phyloP scores from a whole-genome alignment of 78 protist genomes.

The Dictyostelium brefeldianum region DNA sequence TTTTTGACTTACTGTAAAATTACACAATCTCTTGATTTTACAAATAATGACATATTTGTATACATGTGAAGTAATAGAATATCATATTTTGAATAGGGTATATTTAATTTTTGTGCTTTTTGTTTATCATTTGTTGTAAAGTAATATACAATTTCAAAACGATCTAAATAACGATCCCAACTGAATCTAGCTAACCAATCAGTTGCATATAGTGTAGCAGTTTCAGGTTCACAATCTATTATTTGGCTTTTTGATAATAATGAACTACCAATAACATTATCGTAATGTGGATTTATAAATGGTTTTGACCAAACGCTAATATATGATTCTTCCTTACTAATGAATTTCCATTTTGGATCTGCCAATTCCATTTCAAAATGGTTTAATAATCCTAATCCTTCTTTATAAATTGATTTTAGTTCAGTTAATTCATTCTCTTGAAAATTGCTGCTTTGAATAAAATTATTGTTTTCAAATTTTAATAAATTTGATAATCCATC shows the following conservation, averaged over 20 bases:
- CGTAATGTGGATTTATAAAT: not conserved
- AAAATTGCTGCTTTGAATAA: not conserved
- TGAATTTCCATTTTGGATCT: slow-evolving; percentile 24
- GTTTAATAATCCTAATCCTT: not conserved
- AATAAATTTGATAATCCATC: not conserved
- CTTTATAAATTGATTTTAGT: slow-evolving; percentile 3
- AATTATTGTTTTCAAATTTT: slow-evolving; percentile 4
- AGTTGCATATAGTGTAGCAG: not conserved
- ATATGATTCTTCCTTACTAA: not conserved
- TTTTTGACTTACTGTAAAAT: slow-evolving; percentile 20
- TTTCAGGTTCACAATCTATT: slow-evolving; percentile 13
- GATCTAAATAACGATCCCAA: slow-evolving; percentile 41
- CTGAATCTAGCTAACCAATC: slow-evolving; percentile 34
- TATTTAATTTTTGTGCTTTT: not conserved
- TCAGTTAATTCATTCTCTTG: not conserved
- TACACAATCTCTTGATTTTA: slow-evolving; percentile 37
- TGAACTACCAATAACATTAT: not conserved
- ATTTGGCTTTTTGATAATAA: not conserved
- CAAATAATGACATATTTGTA: slow-evolving; percentile 18
- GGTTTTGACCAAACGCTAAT: slow-evolving; percentile 28
- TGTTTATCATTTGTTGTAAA: slow-evolving; percentile 1
- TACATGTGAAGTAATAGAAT: slow-evolving; percentile 18
- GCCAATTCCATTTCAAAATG: slow-evolving; percentile 24
- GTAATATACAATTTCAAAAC: slow-evolving; percentile 5
- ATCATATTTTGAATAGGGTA: slow-evolving; percentile 45